These are phyloP conservation scores for Aspergillus fumigatus DNA, from an alignment of 2,329 filamentous ascomycete species.

Conservation along the genomic window DNA sequence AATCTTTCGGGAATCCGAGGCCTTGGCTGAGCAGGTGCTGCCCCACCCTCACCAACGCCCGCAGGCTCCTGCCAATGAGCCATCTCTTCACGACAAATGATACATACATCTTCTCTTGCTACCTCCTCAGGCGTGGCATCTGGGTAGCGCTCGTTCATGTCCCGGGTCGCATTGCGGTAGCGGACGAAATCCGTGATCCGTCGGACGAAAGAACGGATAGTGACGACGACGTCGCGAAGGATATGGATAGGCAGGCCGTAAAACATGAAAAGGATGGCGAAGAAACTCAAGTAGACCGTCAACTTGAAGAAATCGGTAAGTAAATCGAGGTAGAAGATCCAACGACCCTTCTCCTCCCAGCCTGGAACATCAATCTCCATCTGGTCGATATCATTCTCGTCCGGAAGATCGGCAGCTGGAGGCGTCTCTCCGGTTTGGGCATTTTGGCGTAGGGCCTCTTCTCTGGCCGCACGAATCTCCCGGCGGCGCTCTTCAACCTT, in stretches of 20 bases:
- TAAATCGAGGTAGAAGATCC: slow-evolving; percentile 83
- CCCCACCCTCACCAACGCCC: slow-evolving; percentile 28
- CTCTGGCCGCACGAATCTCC: slow-evolving; percentile 57
- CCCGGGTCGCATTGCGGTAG: slow-evolving; percentile 84
- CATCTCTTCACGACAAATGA: slow-evolving; percentile 98
- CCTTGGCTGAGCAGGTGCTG: slow-evolving; percentile 20
- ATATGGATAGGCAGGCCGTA: slow-evolving; percentile 97
- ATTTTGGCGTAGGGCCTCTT: slow-evolving; percentile 42
- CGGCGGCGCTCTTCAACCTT: slow-evolving; percentile 64
- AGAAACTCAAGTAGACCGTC: slow-evolving; percentile 84
- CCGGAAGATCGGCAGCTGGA: slow-evolving; percentile 47
- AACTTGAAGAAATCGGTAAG: slow-evolving; percentile 87
- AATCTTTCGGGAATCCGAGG: slow-evolving; percentile 67
- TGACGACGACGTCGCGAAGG: slow-evolving; percentile 91
- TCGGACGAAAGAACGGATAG: slow-evolving; percentile 84
- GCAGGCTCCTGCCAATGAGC: slow-evolving; percentile 63
- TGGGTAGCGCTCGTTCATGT: slow-evolving; percentile 87
- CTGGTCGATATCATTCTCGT: slow-evolving; percentile 77
- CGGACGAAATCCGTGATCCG: slow-evolving; percentile 81
- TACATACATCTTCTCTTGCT: slow-evolving; percentile 83
- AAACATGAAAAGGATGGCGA: slow-evolving; percentile 86
- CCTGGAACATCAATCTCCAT: slow-evolving; percentile 93
- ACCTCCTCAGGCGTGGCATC: slow-evolving; percentile 89
- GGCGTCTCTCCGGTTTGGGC: slow-evolving; percentile 34
- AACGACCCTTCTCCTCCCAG: slow-evolving; percentile 94